Conservation (phyloP, 495 filamentous ascomycete species). For the Umbilicaria muhlenbergii region DNA sequence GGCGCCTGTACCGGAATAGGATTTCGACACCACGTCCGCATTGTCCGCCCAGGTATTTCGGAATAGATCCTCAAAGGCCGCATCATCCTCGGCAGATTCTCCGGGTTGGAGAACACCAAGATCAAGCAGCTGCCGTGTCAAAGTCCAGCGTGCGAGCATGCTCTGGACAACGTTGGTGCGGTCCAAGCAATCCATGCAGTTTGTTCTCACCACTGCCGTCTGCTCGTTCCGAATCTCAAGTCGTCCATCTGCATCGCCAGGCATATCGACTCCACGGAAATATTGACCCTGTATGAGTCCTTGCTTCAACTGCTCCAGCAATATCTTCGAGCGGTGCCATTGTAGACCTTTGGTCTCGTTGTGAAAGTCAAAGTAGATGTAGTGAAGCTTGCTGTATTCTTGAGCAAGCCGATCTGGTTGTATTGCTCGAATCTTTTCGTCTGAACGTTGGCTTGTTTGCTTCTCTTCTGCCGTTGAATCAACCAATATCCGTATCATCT, state of each 20-base stretch:
- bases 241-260: slow-evolving; percentile 44
- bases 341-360: slow-evolving; percentile 87
- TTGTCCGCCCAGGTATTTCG: slow-evolving; percentile 97
- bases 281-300: slow-evolving; percentile 65
- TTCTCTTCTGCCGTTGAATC: slow-evolving; percentile 48
- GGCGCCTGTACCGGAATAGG: slow-evolving; percentile 89
- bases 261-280: slow-evolving; percentile 81
- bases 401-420: slow-evolving; percentile 45
- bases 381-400: slow-evolving; percentile 70
- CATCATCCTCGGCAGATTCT: slow-evolving; percentile 52
- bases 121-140: slow-evolving; percentile 78
- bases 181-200: slow-evolving; percentile 98
- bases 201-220: slow-evolving; percentile 80
- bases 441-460: slow-evolving; percentile 36
- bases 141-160: slow-evolving; percentile 74
- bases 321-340: slow-evolving; percentile 80
- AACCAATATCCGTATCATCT: slow-evolving; percentile 60
- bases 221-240: slow-evolving; percentile 68
- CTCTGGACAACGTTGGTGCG: slow-evolving; percentile 96
- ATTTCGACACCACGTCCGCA: slow-evolving; percentile 80
- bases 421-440: slow-evolving; percentile 68
- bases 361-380: slow-evolving; percentile 97
- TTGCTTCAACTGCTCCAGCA: slow-evolving; percentile 64
- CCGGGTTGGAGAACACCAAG: slow-evolving; percentile 57
- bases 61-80: slow-evolving; percentile 71